A percentile compares a stretch with the other conserved stretches of the same genome.
Evolutionary conservation across 2,329 filamentous ascomycete genomes (phyloP).

Genomic region (Fusarium lyarnte): DNA sequence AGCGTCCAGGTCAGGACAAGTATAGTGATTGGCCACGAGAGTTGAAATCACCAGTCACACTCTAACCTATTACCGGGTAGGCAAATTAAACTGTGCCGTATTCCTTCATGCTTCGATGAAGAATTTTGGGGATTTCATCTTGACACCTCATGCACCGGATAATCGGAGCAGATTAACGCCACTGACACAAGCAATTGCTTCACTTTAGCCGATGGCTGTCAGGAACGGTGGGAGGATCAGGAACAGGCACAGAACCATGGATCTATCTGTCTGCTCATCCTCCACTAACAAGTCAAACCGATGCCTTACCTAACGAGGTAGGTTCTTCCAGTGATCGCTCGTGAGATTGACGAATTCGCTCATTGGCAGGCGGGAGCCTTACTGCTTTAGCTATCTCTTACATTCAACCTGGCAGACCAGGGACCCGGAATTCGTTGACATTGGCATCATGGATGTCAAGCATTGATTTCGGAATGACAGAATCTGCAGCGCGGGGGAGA

Average conservation of each 20-base stretch:
- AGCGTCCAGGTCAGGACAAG: not conserved
- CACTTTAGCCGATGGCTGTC: conserved; percentile 23
- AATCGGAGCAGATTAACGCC: conserved; percentile 9
- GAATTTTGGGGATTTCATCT: not conserved
- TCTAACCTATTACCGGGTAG: not conserved
- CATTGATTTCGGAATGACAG: conserved; percentile 4
- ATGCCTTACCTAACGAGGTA: conserved; percentile 30
- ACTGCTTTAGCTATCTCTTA: conserved; percentile 16
- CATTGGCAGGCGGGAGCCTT: conserved; percentile 25
- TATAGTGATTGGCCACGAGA: not conserved
- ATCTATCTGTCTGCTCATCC: not conserved
- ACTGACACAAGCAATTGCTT: conserved; percentile 15
- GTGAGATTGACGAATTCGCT: conserved; percentile 23
- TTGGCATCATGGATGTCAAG: conserved; percentile 1
- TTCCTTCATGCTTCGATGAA: not conserved
- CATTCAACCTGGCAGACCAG: conserved; percentile 20
- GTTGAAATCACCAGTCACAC: not conserved
- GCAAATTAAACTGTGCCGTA: not conserved
- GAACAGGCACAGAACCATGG: not conserved
- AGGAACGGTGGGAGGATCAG: not conserved
- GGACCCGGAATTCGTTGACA: not conserved
- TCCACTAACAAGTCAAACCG: conserved; percentile 1
- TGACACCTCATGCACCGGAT: conserved; percentile 3
- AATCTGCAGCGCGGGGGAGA: conserved; percentile 15
- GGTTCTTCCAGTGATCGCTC: conserved; percentile 9